These are phyloP conservation scores for Fusarium miscanthi DNA, from an alignment of 2,329 filamentous ascomycete species.

Conservation along the genomic window DNA sequence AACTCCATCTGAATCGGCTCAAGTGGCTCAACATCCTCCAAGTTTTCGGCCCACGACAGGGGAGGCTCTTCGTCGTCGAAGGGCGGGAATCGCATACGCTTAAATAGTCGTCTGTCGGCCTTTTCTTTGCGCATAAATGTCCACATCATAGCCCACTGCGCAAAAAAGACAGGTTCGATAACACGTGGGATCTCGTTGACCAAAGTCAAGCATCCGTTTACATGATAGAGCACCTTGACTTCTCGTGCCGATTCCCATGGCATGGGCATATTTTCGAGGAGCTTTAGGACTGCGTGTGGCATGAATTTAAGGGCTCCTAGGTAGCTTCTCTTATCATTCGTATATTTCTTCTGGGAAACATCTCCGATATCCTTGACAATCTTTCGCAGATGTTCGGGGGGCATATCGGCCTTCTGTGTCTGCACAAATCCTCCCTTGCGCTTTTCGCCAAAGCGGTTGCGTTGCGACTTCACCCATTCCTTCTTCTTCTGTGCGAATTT, in stretches of 20 bases:
- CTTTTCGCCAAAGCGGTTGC: conserved; percentile 96
- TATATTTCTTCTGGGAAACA: conserved; percentile 99
- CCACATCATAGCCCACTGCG: conserved; percentile 99
- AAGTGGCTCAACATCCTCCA: conserved; percentile 96
- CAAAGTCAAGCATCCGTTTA: conserved; percentile 95
- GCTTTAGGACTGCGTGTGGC: conserved; percentile 97
- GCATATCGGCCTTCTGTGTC: conserved; percentile 98
- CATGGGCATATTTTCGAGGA: conserved; percentile 99
- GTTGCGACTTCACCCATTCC: conserved; percentile 93
- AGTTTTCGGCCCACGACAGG: conserved; percentile 97
- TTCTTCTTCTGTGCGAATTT: conserved; percentile 99
- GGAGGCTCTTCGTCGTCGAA: conserved; percentile 99
- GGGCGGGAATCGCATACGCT: conserved; percentile 97
- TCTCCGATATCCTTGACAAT: conserved; percentile 99
- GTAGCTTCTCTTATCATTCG: conserved; percentile 97
- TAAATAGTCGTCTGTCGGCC: conserved; percentile 94
- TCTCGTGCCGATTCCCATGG: conserved; percentile 97
- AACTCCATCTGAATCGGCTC: conserved; percentile 99
- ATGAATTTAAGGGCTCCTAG: conserved; percentile 98
- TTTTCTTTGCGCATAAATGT: conserved; percentile 98
- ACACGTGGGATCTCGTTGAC: conserved; percentile 97
- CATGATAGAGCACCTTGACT: conserved; percentile 97
- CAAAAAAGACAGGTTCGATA: conserved; percentile 97
- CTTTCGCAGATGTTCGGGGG: conserved; percentile 96
- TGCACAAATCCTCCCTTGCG: conserved; percentile 96